Evolutionary conservation across 148 eudicot species (phyloP).

Genomic region (Rhododendron griersonianum): DNA sequence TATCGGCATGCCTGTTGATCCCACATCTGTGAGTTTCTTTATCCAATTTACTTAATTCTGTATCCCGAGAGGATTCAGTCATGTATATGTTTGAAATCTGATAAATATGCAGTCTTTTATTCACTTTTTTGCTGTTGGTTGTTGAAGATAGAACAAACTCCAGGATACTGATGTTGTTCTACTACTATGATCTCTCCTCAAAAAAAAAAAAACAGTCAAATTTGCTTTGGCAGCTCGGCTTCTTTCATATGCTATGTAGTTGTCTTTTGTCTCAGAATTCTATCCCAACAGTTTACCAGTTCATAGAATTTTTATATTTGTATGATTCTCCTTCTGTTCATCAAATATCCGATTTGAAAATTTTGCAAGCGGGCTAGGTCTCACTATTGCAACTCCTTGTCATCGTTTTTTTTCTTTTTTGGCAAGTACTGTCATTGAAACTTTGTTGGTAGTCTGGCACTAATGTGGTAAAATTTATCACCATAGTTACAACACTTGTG

Average conservation of each 20-base stretch:
- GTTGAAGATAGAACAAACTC: not conserved
- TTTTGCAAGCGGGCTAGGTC: not conserved
- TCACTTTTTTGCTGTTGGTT: not conserved
- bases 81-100: not conserved
- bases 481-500: not conserved
- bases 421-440: not conserved
- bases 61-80: not conserved
- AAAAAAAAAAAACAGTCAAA: not conserved
- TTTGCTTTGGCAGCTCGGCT: not conserved
- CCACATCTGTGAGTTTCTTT: slow-evolving; percentile 45
- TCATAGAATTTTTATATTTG: not conserved
- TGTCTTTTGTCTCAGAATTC: not conserved
- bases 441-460: not conserved
- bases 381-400: not conserved
- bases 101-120: not conserved
- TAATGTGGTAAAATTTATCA: not conserved
- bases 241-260: too few species aligned
- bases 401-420: not conserved
- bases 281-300: not conserved
- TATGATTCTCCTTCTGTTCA: not conserved
- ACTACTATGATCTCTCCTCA: not conserved
- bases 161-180: not conserved
- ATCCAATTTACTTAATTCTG: not conserved
- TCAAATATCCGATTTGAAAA: not conserved
- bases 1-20: slow-evolving; percentile 41